phyloP scores from a whole-genome alignment of 768 basidiomycete species.

The Rhizopogon salebrosus region DNA sequence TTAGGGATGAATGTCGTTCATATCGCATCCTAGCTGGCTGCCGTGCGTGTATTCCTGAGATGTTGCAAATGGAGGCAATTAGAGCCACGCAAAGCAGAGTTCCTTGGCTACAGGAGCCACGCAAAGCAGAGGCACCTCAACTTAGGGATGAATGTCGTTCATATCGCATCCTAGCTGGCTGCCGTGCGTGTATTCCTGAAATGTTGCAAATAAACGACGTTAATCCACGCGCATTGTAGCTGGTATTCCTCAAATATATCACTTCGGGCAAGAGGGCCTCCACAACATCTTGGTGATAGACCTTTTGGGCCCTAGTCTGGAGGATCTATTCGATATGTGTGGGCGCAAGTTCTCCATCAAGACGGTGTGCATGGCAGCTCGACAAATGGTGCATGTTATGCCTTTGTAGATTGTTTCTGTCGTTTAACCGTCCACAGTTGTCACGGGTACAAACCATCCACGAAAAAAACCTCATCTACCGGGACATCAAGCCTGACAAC shows the following conservation, averaged over 20 bases:
- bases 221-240: constrained; percentile 41
- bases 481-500: constrained; percentile 99
- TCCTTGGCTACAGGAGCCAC: constrained; percentile 59
- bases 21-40: constrained; percentile 89
- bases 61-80: constrained; percentile 5
- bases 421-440: constrained; percentile 45
- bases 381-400: constrained; percentile 76
- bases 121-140: constrained; percentile 96
- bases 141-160: constrained; percentile 98
- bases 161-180: constrained; percentile 86
- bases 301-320: constrained; percentile 91
- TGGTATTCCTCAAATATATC: constrained; percentile 98
- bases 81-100: too few relatives aligned
- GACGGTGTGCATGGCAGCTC: constrained; percentile 98
- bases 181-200: constrained; percentile 54
- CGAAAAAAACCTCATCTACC: constrained; percentile 98
- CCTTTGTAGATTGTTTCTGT: neutral
- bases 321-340: constrained; percentile 99
- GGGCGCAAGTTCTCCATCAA: constrained; percentile 96
- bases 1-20: constrained; percentile 97
- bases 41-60: constrained; percentile 49
- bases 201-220: constrained; percentile 5
- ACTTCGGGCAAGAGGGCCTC: constrained; percentile 97
- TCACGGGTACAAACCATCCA: constrained; percentile 96
- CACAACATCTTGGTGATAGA: constrained; percentile 99